phyloP scores from a whole-genome alignment of 2,329 filamentous ascomycete genomes.

The Zymoseptoria passerinii region DNA sequence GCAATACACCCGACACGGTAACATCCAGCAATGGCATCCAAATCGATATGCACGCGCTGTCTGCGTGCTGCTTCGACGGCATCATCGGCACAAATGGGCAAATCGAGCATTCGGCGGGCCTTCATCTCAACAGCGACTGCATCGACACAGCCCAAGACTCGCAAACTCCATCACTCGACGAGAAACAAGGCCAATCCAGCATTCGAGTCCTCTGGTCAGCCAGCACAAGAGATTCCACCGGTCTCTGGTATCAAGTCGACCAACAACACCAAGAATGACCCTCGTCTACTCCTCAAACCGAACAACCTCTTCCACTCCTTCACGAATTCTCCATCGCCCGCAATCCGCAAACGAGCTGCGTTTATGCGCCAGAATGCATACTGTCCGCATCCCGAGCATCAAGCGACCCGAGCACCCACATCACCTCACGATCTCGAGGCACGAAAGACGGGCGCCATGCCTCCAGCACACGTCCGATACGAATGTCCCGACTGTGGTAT shows the following conservation, averaged over 20 bases:
- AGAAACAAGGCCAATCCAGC: slow-evolving; percentile 14
- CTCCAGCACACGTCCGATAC: slow-evolving; percentile 78
- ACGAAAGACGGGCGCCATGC: slow-evolving; percentile 49
- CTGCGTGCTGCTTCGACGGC: slow-evolving; percentile 14
- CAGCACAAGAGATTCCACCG: slow-evolving; percentile 4
- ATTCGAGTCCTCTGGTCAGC: slow-evolving; percentile 8
- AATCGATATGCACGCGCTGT: slow-evolving; percentile 20
- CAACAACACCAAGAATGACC: slow-evolving; percentile 17
- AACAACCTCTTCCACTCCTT: slow-evolving; percentile 93
- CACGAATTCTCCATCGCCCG: slow-evolving; percentile 76
- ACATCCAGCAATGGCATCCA: slow-evolving; percentile 17
- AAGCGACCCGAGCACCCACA: slow-evolving; percentile 60
- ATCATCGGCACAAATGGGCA: slow-evolving; percentile 3
- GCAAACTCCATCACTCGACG: slow-evolving; percentile 18
- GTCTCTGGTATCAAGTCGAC: neutral
- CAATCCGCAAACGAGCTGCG: slow-evolving; percentile 77
- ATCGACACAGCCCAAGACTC: slow-evolving; percentile 12
- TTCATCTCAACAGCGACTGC: slow-evolving; percentile 15
- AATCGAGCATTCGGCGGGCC: slow-evolving; percentile 10
- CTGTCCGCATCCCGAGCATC: slow-evolving; percentile 85
- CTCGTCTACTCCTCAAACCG: slow-evolving; percentile 46
- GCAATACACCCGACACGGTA: too few relatives aligned
- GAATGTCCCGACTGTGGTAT: slow-evolving; percentile 96
- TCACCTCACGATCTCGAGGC: slow-evolving; percentile 58
- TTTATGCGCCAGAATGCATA: slow-evolving; percentile 90